phyloP scores from a whole-genome alignment of 306 rosid species.

The Lablab purpureus region DNA sequence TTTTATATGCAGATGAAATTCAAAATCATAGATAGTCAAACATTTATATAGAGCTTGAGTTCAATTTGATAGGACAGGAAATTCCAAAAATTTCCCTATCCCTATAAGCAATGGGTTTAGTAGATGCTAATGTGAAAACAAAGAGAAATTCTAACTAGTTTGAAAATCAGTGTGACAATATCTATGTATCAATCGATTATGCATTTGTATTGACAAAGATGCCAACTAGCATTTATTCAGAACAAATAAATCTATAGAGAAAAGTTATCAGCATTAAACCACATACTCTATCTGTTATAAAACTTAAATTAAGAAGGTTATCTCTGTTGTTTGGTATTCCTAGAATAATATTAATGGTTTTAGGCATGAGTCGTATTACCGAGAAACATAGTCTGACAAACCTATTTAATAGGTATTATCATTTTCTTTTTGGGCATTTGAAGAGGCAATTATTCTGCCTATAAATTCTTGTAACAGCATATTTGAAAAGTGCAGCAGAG shows the following conservation, averaged over 20 bases:
- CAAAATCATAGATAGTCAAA: not conserved
- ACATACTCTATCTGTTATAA: not conserved
- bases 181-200: slow-evolving; percentile 7
- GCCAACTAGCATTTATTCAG: not conserved
- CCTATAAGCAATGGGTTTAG: not conserved
- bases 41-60: not conserved
- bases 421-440: no score
- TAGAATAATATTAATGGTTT: no score
- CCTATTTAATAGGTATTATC: no score
- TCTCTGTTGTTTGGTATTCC: no score
- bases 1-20: not conserved
- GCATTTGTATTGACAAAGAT: slow-evolving; percentile 31
- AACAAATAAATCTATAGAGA: slow-evolving; percentile 4
- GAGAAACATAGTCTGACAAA: no score
- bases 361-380: no score
- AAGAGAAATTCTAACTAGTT: slow-evolving; percentile 38
- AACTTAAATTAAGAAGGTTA: no score
- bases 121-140: slow-evolving; percentile 25
- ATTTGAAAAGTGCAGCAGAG: no score
- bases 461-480: no score
- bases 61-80: not conserved
- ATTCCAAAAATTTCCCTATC: not conserved
- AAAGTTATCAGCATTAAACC: slow-evolving; percentile 1
- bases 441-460: no score
- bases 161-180: slow-evolving; percentile 19